phyloP scores from a whole-genome alignment of 1,284 basidiomycete species.

The Apiotrichum akiyoshidainum region DNA sequence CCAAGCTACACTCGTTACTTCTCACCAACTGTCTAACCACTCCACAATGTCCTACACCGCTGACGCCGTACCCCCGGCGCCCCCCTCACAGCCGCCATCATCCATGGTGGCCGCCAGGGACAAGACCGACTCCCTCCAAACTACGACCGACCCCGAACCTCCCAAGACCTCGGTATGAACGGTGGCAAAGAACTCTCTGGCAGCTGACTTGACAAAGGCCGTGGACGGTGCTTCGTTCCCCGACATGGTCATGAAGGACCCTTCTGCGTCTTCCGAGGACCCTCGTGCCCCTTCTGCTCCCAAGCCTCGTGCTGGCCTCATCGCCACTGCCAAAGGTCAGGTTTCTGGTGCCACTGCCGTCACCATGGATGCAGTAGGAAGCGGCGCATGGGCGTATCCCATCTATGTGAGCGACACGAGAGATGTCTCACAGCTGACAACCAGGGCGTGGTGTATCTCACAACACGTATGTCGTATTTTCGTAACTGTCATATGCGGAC shows the following conservation, averaged over 20 bases:
- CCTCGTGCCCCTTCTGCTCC: too few species aligned
- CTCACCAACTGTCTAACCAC: neutral
- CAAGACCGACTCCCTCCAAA: neutral
- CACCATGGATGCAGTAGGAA: slow-evolving; percentile 45
- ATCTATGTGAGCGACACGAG: slow-evolving; percentile 37
- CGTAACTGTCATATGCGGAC: neutral
- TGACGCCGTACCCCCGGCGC: neutral
- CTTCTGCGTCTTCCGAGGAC: neutral
- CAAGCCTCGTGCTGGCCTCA: neutral
- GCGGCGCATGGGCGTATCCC: slow-evolving; percentile 53
- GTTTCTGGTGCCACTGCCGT: slow-evolving; percentile 33
- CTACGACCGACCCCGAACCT: neutral
- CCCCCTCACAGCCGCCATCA: neutral
- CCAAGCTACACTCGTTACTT: neutral
- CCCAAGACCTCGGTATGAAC: neutral
- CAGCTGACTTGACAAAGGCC: too few species aligned
- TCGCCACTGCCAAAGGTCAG: slow-evolving; percentile 29
- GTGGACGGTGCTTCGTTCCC: too few species aligned
- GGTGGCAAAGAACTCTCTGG: too few species aligned
- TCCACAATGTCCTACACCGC: neutral
- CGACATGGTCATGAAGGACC: too few species aligned
- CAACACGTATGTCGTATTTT: slow-evolving; percentile 30
- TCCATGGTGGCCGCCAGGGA: slow-evolving; percentile 2
- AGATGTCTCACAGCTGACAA: slow-evolving; percentile 3
- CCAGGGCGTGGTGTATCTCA: slow-evolving; percentile 50